Evolutionary conservation across 1,139 yeast genomes (phyloP), one percentile per base, ranked within the genome.

Genomic region (Candida sp.): DNA sequence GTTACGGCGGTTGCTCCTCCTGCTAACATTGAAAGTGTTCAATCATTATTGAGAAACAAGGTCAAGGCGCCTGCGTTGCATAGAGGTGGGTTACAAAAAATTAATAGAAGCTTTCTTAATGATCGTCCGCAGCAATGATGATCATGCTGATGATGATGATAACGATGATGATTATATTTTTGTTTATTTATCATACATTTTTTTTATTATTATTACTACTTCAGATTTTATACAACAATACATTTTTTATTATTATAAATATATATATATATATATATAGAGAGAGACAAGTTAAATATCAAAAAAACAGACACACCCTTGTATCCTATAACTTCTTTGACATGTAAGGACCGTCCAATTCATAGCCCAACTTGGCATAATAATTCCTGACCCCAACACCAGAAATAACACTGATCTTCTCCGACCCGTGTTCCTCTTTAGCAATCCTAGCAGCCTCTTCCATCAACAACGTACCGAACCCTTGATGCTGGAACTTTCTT

Each of bases 321-420:
- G 17, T 27, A 34, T 5, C 26, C 11, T 51, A 51, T 28, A 53
- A 52, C 54, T 47, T 54, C 50, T 58, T 61, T 27, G 98, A 91
- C 98, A 94, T 94, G 71, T 81, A 94, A 9, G 98, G 98, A 5
- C 99, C 99, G 63, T 94, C 99, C 57, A 94, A 77, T 58, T 82
- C 83, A 70, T 94, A 94, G 2, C 99, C 99, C 55, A 94, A 78
- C 63, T 90, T 88, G 40, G 92, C 94, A 63, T 94, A 94, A 70
- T 94, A 94, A 68, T 93, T 94, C 67, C 99, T 83, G 22, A 94
- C 99, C 57, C 99, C 99, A 40, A 94, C 98, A 57, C 99, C 99
- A 39, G 96, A 87, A 60, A 94, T 94, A 50, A 94, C 99, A 67
- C 96, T 86, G 37, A 94, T 88, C 74, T 96, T 96, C 49, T 80